Conservation (phyloP, 2,329 filamentous ascomycete species). For the Trichoderma harzianum region DNA sequence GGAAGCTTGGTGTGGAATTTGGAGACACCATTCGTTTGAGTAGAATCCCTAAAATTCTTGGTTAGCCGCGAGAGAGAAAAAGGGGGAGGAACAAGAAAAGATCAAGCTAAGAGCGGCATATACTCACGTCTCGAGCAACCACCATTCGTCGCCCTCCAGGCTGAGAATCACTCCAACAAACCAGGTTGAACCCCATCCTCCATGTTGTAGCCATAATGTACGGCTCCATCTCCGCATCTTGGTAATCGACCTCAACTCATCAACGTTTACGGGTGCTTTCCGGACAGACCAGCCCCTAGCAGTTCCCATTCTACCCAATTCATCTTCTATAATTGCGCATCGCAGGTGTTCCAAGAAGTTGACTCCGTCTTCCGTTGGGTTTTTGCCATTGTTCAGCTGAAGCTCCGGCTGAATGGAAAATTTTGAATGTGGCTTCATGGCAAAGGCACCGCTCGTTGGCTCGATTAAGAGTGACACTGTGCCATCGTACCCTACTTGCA, state of each 20-base stretch:
- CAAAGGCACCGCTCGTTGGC: slow-evolving; percentile 72
- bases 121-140: slow-evolving; percentile 63
- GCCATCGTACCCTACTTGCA: slow-evolving; percentile 65
- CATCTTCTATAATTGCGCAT: slow-evolving; percentile 58
- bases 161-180: slow-evolving; percentile 68
- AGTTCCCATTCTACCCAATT: slow-evolving; percentile 57
- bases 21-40: slow-evolving; percentile 25
- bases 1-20: slow-evolving; percentile 40
- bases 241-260: slow-evolving; percentile 58
- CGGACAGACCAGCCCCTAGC: slow-evolving; percentile 61
- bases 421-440: slow-evolving; percentile 62
- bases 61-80: slow-evolving; percentile 20
- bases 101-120: background rate
- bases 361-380: slow-evolving; percentile 56
- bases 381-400: slow-evolving; percentile 59
- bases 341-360: slow-evolving; percentile 58
- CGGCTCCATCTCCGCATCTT: slow-evolving; percentile 63
- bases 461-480: slow-evolving; percentile 66
- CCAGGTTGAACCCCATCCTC: slow-evolving; percentile 71
- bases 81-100: background rate
- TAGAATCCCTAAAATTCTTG: slow-evolving; percentile 26
- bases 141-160: slow-evolving; percentile 74
- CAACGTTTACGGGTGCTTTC: slow-evolving; percentile 46
- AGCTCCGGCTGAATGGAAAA: slow-evolving; percentile 57
- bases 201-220: slow-evolving; percentile 65